A percentile compares a stretch with the other conserved stretches of the same genome.
Evolutionary conservation across 805 yeast species (phyloP).

Genomic region (Saturnispora besseyi): DNA sequence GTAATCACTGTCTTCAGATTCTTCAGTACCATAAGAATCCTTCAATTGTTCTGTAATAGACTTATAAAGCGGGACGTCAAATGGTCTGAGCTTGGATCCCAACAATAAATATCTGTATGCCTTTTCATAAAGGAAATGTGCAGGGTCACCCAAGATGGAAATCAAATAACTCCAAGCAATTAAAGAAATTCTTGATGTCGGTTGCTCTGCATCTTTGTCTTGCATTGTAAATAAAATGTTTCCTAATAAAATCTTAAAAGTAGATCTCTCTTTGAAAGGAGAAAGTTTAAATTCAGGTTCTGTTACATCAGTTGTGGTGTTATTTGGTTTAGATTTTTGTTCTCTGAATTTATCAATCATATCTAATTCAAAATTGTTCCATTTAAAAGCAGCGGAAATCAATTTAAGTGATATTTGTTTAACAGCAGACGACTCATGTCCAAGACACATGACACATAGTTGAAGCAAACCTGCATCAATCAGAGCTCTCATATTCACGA

Average conservation of each 20-base stretch:
- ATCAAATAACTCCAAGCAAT: slow-evolving; percentile 45
- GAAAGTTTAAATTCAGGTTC: slow-evolving; percentile 7
- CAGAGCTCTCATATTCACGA: slow-evolving; percentile 46
- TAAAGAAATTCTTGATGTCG: slow-evolving; percentile 43
- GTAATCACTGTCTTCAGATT: slow-evolving; percentile 36
- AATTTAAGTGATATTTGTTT: slow-evolving; percentile 35
- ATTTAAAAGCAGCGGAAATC: slow-evolving; percentile 32
- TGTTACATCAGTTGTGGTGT: not conserved
- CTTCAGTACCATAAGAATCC: slow-evolving; percentile 18
- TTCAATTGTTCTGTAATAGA: slow-evolving; percentile 27
- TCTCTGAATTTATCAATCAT: slow-evolving; percentile 14
- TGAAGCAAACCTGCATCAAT: slow-evolving; percentile 50
- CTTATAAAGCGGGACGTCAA: slow-evolving; percentile 39
- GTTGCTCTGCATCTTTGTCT: slow-evolving; percentile 9
- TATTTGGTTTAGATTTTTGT: slow-evolving; percentile 3
- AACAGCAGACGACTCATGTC: slow-evolving; percentile 26
- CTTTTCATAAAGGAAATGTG: slow-evolving; percentile 65
- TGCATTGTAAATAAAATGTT: slow-evolving; percentile 32
- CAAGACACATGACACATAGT: slow-evolving; percentile 38
- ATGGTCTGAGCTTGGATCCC: slow-evolving; percentile 36
- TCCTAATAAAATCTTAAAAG: slow-evolving; percentile 46
- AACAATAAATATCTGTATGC: slow-evolving; percentile 56
- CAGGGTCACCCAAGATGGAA: slow-evolving; percentile 56
- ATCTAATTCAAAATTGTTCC: slow-evolving; percentile 19
- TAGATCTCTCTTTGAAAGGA: slow-evolving; percentile 45